Base-by-base conservation (phyloP, 2,329 filamentous ascomycete species). In the Mollisia scopiformis region DNA sequence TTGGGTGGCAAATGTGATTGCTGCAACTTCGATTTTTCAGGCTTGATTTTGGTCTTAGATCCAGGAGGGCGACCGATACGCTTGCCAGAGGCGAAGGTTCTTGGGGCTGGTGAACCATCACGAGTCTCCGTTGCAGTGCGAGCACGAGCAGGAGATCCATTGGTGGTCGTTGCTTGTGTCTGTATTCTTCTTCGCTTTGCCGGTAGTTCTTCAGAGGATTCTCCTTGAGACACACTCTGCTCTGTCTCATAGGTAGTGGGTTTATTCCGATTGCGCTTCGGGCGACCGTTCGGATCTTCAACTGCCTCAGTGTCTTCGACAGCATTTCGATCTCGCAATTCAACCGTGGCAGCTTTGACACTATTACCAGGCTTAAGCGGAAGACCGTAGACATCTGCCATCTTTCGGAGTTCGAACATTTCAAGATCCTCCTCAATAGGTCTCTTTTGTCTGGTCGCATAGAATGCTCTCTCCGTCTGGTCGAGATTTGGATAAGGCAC, bases 281-380 rank as follows among this genome's bases (percentile, higher is more conserved):
- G 66, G 19, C 65, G 63, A 35, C 68, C 64, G 30, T 69, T 68
- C 51, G 65, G 66, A 19, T 69, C 62, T 21, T 50, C 41, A 27
- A 16, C 54, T 31, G 58, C 58, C 35, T 62, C 55, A 46, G 54
- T 63, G 41, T 58, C 51, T n/a, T 61, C 31, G 16, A 46, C 50
- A 19, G 60, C 66, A 55, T 65, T 65, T 3, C 59, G 55, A 46
- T 61, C 58, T n/a, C 52, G 57, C 19, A 64, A 84, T 61, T 88
- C 84, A 69, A 89, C 87, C 35, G n/a, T n/a, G n/a, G n/a, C n/a
- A n/a, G n/a, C n/a, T n/a, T n/a, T n/a, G n/a, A n/a, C n/a, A n/a
- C n/a, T n/a, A n/a, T 78, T 77, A 21, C 85, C 84, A 61, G 87
- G 78, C 72, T 84, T 84, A 65, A 87, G 85, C 62, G 86, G 82